Percentiles rank a stretch among this genome's conserved stretches.
Evolutionary conservation across 139 green algal species (phyloP).

Genomic region (Zygnema circumcarinatum): DNA sequence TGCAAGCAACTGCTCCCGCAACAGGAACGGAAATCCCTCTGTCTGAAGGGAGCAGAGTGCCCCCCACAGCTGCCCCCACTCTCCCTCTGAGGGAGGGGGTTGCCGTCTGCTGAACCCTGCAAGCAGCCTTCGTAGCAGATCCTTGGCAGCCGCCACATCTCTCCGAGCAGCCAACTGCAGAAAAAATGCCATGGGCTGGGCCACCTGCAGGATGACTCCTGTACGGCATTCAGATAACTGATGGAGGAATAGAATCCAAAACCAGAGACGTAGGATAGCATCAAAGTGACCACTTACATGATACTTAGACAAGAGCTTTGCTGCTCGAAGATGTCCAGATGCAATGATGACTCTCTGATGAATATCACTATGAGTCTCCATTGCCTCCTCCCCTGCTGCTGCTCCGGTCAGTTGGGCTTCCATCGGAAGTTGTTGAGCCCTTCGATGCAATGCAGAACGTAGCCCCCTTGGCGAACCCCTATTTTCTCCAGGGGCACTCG

Average conservation of each 20-base stretch:
- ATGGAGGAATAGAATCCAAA: not conserved
- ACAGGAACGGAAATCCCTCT: conserved; percentile 19
- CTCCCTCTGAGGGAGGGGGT: conserved; percentile 22
- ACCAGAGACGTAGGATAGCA: not conserved
- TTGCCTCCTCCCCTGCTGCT: not conserved
- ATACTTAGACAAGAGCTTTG: conserved; percentile 1
- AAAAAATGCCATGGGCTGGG: conserved; percentile 23
- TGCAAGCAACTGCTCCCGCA: conserved; percentile 12
- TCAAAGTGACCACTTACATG: conserved; percentile 20
- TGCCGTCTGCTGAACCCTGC: conserved; percentile 20
- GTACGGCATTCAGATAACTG: not conserved
- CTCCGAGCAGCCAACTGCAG: not conserved
- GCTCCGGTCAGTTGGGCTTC: not conserved
- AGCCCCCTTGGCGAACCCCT: not conserved
- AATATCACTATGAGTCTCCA: not conserved
- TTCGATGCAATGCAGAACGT: not conserved
- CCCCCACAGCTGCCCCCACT: conserved; percentile 38
- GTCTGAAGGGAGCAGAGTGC: conserved; percentile 34
- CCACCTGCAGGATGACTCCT: conserved; percentile 5
- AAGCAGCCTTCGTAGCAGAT: conserved; percentile 30
- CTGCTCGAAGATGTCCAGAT: conserved; percentile 9
- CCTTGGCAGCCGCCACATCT: conserved; percentile 17
- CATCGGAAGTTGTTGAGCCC: not conserved
- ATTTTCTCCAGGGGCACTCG: not conserved
- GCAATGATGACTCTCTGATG: not conserved